These are phyloP conservation scores for Suhomyces sp. DNA, from an alignment of 805 yeast species.

Conservation along the genomic window DNA sequence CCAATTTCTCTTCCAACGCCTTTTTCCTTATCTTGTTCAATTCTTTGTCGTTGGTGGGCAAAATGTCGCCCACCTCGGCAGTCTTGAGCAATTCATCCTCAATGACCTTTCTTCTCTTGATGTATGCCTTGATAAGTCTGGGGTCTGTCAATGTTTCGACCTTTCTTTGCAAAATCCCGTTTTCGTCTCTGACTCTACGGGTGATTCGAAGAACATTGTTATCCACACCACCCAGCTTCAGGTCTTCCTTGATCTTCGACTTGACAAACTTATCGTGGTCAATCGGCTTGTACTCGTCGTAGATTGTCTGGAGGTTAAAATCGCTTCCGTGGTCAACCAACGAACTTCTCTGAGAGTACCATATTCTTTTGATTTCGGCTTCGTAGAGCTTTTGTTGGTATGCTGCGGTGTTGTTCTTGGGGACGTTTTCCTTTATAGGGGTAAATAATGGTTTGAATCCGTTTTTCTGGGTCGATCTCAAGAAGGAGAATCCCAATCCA, in stretches of 20 bases:
- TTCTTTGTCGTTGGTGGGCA: constrained; percentile 80
- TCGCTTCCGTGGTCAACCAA: constrained; percentile 40
- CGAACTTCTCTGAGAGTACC: constrained; percentile 79
- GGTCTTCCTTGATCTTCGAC: constrained; percentile 33
- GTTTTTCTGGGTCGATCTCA: constrained; percentile 92
- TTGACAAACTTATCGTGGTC: constrained; percentile 31
- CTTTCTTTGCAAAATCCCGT: constrained; percentile 80
- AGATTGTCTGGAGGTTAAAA: constrained; percentile 35
- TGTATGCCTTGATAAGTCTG: constrained; percentile 79
- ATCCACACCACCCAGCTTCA: constrained; percentile 20
- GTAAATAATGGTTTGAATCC: constrained; percentile 57
- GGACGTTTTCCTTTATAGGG: constrained; percentile 34
- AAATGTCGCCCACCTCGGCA: constrained; percentile 67
- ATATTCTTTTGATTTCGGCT: constrained; percentile 80
- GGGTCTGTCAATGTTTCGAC: constrained; percentile 81
- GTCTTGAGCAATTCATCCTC: constrained; percentile 54
- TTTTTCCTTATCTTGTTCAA: constrained; percentile 73
- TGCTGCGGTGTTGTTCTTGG: constrained; percentile 40
- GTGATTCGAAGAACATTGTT: constrained; percentile 50
- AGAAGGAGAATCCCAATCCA: constrained; percentile 83
- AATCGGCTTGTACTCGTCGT: constrained; percentile 37
- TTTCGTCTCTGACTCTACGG: constrained; percentile 75
- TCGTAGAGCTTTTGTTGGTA: constrained; percentile 88
- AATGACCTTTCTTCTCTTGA: constrained; percentile 63
- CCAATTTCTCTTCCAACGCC: constrained; percentile 77